Evolutionary conservation across 257 asterid genomes (phyloP).

Genomic region (Solanum microdontum): DNA sequence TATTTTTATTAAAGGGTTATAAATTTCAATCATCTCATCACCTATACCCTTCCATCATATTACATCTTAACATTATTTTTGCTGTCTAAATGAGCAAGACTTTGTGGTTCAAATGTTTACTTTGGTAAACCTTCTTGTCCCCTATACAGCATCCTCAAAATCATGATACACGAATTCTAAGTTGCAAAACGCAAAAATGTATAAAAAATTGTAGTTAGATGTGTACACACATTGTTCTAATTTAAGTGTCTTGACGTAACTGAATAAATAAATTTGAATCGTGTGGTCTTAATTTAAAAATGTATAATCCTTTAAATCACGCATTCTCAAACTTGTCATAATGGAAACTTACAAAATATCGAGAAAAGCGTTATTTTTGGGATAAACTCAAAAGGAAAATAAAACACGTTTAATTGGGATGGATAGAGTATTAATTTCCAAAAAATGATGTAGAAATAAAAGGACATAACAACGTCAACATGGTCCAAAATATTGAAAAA

Average conservation of each 20-base stretch:
- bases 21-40: neutral
- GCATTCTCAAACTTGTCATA: no score
- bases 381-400: neutral
- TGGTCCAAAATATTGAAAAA: neutral
- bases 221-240: no score
- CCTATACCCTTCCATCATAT: neutral
- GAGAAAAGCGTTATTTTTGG: no score
- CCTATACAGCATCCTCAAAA: neutral
- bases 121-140: neutral
- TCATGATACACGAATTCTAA: neutral
- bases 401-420: no score
- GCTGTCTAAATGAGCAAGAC: neutral
- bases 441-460: neutral
- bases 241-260: neutral
- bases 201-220: neutral
- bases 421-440: neutral
- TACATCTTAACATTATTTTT: neutral
- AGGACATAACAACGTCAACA: neutral
- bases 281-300: no score
- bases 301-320: no score
- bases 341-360: neutral
- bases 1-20: neutral
- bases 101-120: neutral
- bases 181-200: neutral
- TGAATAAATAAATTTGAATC: no score